phyloP scores from a whole-genome alignment of 1,284 basidiomycete species.

The Meripilus lineatus region DNA sequence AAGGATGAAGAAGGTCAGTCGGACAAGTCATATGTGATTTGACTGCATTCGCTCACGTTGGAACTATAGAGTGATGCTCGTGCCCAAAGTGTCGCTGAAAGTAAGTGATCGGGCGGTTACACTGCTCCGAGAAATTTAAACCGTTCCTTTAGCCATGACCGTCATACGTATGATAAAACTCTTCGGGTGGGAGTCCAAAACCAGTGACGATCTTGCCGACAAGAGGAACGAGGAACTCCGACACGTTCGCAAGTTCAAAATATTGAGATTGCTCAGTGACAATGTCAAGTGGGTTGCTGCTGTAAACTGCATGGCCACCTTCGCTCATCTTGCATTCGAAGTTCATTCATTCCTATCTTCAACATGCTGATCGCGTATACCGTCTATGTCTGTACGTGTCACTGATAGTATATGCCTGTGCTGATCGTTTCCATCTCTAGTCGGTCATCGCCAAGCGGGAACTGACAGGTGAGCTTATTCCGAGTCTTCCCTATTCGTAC shows the following conservation, averaged over 20 bases:
- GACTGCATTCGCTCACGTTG: slow-evolving; percentile 3
- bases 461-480: slow-evolving; percentile 23
- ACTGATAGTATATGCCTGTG: neutral
- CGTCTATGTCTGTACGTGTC: slow-evolving; percentile 36
- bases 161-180: slow-evolving; percentile 46
- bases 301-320: neutral
- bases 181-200: slow-evolving; percentile 53
- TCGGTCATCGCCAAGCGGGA: slow-evolving; percentile 29
- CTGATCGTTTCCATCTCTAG: slow-evolving; percentile 18
- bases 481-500: neutral
- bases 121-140: too few relatives aligned
- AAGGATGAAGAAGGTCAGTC: slow-evolving; percentile 29
- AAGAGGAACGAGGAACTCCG: slow-evolving; percentile 54
- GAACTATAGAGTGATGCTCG: slow-evolving; percentile 40
- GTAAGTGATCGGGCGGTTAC: too few relatives aligned
- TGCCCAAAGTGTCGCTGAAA: too few relatives aligned
- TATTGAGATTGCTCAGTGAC: slow-evolving; percentile 38
- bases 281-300: slow-evolving; percentile 33
- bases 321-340: slow-evolving; percentile 21
- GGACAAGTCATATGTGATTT: too few relatives aligned
- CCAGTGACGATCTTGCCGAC: slow-evolving; percentile 36
- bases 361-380: slow-evolving; percentile 68
- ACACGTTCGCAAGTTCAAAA: slow-evolving; percentile 38
- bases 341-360: slow-evolving; percentile 56
- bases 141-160: slow-evolving; percentile 27